These are phyloP conservation scores for Didymella glomerata DNA, from an alignment of 2,329 filamentous ascomycete genomes.

Conservation along the genomic window DNA sequence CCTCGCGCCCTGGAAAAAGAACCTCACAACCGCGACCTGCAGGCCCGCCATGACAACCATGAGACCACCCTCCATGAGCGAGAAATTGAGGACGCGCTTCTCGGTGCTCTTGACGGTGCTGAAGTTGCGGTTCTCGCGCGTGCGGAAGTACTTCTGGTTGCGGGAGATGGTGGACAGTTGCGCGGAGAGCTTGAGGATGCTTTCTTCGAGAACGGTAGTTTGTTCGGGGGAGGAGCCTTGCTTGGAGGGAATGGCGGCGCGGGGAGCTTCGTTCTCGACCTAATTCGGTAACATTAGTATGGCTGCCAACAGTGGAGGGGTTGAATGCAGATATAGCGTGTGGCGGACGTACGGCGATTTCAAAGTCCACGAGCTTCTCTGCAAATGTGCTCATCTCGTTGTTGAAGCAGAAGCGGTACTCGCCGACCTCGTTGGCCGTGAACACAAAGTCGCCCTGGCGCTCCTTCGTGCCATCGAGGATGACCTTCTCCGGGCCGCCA, in stretches of 20 bases:
- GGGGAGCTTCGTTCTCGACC: slow-evolving; percentile 89
- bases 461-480: slow-evolving; percentile 88
- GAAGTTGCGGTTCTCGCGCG: slow-evolving; percentile 98
- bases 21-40: slow-evolving; percentile 96
- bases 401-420: slow-evolving; percentile 98
- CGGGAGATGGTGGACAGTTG: slow-evolving; percentile 93
- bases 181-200: slow-evolving; percentile 91
- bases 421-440: slow-evolving; percentile 84
- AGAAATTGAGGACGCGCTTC: slow-evolving; percentile 95
- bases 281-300: slow-evolving; percentile 49
- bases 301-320: neutral
- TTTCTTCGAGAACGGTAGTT: slow-evolving; percentile 87
- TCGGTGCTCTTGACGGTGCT: slow-evolving; percentile 97
- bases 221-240: slow-evolving; percentile 90
- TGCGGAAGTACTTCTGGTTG: slow-evolving; percentile 99
- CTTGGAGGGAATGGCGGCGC: slow-evolving; percentile 82
- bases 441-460: slow-evolving; percentile 98
- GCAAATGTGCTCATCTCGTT: slow-evolving; percentile 98
- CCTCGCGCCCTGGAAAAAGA: slow-evolving; percentile 94
- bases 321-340: neutral
- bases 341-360: slow-evolving; percentile 78
- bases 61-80: slow-evolving; percentile 87
- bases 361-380: slow-evolving; percentile 97
- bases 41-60: slow-evolving; percentile 95
- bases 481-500: slow-evolving; percentile 66